Percentiles rank a stretch among this genome's conserved stretches.
These are phyloP conservation scores for Eudorina sp. DNA, from an alignment of 139 green algal genomes.

Conservation along the genomic window DNA sequence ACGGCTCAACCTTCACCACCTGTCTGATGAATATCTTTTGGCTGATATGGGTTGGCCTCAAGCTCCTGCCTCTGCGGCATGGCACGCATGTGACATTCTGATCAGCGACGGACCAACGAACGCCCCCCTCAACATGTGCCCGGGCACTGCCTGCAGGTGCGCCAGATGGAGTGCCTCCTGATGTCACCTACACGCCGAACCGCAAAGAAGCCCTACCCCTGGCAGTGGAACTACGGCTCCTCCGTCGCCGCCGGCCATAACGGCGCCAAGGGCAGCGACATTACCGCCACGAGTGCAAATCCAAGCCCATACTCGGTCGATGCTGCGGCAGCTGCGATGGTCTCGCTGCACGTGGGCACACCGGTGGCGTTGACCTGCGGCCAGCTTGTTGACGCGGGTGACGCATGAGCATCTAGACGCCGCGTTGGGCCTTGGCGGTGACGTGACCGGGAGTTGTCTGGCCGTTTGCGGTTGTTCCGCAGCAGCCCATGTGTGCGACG, in stretches of 20 bases:
- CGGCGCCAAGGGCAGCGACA: neutral
- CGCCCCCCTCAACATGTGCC: too few species aligned
- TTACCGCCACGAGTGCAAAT: neutral
- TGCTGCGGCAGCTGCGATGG: neutral
- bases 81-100: too few species aligned
- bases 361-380: constrained; percentile 3
- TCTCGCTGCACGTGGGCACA: neutral
- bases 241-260: neutral
- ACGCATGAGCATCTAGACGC: neutral
- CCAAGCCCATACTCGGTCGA: neutral
- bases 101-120: too few species aligned
- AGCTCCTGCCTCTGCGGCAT: too few species aligned
- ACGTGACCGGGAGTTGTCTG: too few species aligned
- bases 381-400: neutral
- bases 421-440: too few species aligned
- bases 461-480: too few species aligned
- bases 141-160: too few species aligned
- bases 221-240: constrained; percentile 25
- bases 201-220: neutral
- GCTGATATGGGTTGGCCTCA: too few species aligned
- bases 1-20: too few species aligned
- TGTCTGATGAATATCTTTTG: too few species aligned
- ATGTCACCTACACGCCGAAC: constrained; percentile 41
- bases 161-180: constrained; percentile 22
- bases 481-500: too few species aligned